Base-by-base conservation (phyloP, 2,329 filamentous ascomycete genomes). In the Beauveria sp. region DNA sequence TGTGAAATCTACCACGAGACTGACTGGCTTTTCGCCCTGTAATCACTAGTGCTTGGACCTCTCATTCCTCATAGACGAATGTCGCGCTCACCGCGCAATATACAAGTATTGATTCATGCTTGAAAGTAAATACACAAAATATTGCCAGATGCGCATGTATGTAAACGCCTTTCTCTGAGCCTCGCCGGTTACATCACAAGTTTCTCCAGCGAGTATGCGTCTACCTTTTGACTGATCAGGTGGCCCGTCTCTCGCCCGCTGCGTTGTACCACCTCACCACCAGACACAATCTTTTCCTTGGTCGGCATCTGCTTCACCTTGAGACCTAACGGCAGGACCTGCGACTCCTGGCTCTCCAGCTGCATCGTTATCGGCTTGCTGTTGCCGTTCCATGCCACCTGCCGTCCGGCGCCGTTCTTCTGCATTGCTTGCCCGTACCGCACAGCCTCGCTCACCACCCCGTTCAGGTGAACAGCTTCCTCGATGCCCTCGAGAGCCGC, bases 161-260 rank as follows among this genome's bases (percentile, higher is more conserved):
- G 5, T 18, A 50, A 31, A 45, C 16, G 24, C 38, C 40, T 12
- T 31, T 40, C 4, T 24, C n/a, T 8, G 6, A 18, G 12, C 28
- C 43, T 42, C 24, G 42, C 57, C 22, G 22, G 18, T 77, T 80
- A 91, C 68, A 91, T 78, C 58, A 82, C 74, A 67, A 96, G 86
- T 74, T 86, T 85, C 77, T 96, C 91, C 66, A 93, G 82, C 52
- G 89, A 91, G 76, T 97, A 96, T 66, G 88, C 85, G 61, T 89
- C 89, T 64, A 93, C 88, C 71, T 87, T 88, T 76, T 90, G 89
- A 71, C 89, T 91, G 70, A 89, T 85, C 72, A 96, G 76, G 74
- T 89, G 85, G 20, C 89, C 90, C 63, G 88, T 86, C 76, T 96
- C 89, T 73, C 91, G 81, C 67, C 78, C 80, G 67, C 81, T 91